phyloP scores from a whole-genome alignment of 768 basidiomycete genomes.

The Calocybe gangraenosa region DNA sequence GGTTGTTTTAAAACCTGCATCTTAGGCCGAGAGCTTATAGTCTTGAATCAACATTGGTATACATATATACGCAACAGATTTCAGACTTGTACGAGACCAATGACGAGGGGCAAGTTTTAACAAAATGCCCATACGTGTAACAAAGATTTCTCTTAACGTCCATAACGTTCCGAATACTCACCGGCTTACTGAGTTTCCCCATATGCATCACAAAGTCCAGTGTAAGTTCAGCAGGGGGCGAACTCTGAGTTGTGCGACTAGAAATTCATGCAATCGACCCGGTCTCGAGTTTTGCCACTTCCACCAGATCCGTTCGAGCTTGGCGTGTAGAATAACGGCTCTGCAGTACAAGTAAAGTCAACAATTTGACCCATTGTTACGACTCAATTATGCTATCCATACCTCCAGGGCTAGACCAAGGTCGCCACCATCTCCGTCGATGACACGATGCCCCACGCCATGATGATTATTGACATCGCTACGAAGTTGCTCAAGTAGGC shows the following conservation, averaged over 20 bases:
- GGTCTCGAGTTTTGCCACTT: slow-evolving; percentile 27
- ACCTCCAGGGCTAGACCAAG: slow-evolving; percentile 37
- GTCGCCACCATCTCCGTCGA: slow-evolving; percentile 31
- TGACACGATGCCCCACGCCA: slow-evolving; percentile 29
- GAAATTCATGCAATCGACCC: slow-evolving; percentile 29
- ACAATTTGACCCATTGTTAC: not conserved
- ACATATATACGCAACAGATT: too few relatives aligned
- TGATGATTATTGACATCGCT: too few relatives aligned
- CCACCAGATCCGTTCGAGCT: slow-evolving; percentile 38
- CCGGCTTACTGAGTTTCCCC: slow-evolving; percentile 2
- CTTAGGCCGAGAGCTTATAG: too few relatives aligned
- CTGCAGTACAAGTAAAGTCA: slow-evolving; percentile 12
- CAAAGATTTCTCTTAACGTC: slow-evolving; percentile 3
- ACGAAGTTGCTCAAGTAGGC: too few relatives aligned
- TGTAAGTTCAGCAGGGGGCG: slow-evolving; percentile 28
- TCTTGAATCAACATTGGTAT: too few relatives aligned
- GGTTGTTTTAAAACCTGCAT: too few relatives aligned
- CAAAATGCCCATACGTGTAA: not conserved
- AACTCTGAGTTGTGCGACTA: slow-evolving; percentile 24
- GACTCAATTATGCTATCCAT: slow-evolving; percentile 7
- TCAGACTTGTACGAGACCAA: too few relatives aligned
- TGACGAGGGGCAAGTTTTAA: too few relatives aligned
- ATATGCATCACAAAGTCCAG: slow-evolving; percentile 14
- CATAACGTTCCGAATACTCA: slow-evolving; percentile 7
- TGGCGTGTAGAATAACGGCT: slow-evolving; percentile 37